Evolutionary conservation across 2,329 filamentous ascomycete genomes (phyloP).

Genomic region (Nothopassalora personata): DNA sequence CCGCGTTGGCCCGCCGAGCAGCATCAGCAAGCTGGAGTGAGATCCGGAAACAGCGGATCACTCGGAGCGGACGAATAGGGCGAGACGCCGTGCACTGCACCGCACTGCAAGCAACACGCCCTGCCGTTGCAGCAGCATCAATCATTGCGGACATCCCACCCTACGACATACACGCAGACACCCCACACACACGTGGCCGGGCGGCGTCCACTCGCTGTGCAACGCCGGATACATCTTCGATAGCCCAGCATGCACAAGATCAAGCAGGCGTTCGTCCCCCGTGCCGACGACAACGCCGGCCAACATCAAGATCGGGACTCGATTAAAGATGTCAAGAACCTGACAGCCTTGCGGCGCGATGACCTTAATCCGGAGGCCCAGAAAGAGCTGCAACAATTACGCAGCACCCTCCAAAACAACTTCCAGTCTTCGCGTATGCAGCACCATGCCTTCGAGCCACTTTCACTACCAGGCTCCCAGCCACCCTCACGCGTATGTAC

Average conservation of each 20-base stretch:
- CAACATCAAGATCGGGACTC: slow-evolving; percentile 1
- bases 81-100: neutral
- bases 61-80: neutral
- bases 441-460: slow-evolving; percentile 83
- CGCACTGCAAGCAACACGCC: neutral
- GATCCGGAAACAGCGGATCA: neutral
- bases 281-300: slow-evolving; percentile 2
- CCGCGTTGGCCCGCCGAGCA: too few species aligned
- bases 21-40: neutral
- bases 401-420: slow-evolving; percentile 66
- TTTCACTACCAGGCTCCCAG: slow-evolving; percentile 82
- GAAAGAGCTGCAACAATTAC: slow-evolving; percentile 60
- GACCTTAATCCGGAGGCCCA: slow-evolving; percentile 35
- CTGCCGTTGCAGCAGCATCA: neutral
- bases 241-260: slow-evolving; percentile 4
- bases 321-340: slow-evolving; percentile 5
- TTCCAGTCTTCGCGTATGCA: slow-evolving; percentile 79
- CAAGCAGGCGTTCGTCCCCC: slow-evolving; percentile 4
- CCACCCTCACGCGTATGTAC: slow-evolving; percentile 72
- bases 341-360: slow-evolving; percentile 10
- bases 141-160: neutral
- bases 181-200: neutral
- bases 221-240: neutral
- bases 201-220: neutral
- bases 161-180: neutral